Conservation (phyloP, 106 monocot genomes). For the Acorus gramineus region DNA sequence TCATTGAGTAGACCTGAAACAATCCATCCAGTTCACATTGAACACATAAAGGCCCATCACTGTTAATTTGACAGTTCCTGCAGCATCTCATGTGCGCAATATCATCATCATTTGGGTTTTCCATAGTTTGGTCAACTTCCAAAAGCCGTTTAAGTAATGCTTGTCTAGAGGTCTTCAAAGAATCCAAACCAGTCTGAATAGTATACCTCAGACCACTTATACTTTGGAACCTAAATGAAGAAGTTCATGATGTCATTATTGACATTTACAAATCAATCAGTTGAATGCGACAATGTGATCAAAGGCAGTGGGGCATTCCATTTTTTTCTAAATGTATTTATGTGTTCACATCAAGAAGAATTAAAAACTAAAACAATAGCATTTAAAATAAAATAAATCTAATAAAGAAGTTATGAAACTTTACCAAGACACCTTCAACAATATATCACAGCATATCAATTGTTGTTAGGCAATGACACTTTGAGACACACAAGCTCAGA, state of each 20-base stretch:
- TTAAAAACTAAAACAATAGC: too few relatives aligned
- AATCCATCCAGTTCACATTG: constrained; percentile 76
- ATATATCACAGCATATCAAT: too few relatives aligned
- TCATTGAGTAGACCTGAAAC: constrained; percentile 52
- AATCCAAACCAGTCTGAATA: constrained; percentile 71
- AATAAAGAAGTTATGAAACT: too few relatives aligned
- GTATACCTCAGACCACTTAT: constrained; percentile 53
- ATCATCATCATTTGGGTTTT: constrained; percentile 58
- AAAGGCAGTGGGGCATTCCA: too few relatives aligned
- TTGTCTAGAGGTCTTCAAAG: constrained; percentile 63
- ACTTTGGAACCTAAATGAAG: constrained; percentile 37
- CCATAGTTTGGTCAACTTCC: constrained; percentile 84
- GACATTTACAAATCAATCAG: too few relatives aligned
- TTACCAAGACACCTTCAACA: too few relatives aligned
- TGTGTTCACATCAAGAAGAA: too few relatives aligned
- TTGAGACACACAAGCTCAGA: too few relatives aligned
- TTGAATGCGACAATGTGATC: too few relatives aligned
- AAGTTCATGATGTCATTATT: neutral
- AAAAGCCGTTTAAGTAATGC: constrained; percentile 44
- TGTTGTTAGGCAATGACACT: too few relatives aligned
- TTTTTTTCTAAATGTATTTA: too few relatives aligned
- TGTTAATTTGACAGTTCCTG: constrained; percentile 55
- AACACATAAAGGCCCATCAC: constrained; percentile 70
- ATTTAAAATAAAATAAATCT: too few relatives aligned
- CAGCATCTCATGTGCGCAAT: constrained; percentile 68